These are phyloP conservation scores for Globisporangium nagaii DNA, from an alignment of 352 stramenopile species.

Conservation along the genomic window DNA sequence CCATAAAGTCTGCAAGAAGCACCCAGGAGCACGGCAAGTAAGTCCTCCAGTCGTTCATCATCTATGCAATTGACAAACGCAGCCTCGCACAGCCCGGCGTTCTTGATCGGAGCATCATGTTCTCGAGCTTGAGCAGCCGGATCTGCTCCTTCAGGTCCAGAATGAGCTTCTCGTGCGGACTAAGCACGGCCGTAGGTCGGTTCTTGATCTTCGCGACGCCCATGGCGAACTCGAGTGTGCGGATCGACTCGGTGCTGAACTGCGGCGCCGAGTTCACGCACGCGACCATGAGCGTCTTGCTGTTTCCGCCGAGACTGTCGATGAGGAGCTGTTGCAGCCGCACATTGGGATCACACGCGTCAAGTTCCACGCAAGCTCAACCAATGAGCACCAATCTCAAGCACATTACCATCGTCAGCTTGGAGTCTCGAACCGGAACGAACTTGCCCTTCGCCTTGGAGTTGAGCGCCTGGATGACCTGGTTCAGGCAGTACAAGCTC, in stretches of 20 bases:
- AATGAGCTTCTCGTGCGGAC: constrained; percentile 70
- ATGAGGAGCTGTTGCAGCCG: constrained; percentile 33
- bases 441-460: constrained; percentile 47
- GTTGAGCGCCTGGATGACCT: constrained; percentile 74
- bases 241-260: constrained; percentile 55
- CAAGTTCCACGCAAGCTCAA: background rate
- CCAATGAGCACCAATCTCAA: background rate
- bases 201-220: constrained; percentile 80
- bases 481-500: constrained; percentile 68
- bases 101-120: constrained; percentile 57
- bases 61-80: background rate
- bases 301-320: constrained; percentile 66
- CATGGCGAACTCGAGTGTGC: constrained; percentile 77
- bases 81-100: constrained; percentile 66
- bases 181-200: constrained; percentile 51
- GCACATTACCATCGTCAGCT: constrained; percentile 53
- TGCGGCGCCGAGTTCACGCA: constrained; percentile 55
- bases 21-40: background rate
- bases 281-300: constrained; percentile 77
- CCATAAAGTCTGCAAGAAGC: constrained; percentile 35
- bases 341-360: background rate
- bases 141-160: constrained; percentile 66
- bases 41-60: background rate
- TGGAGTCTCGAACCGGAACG: constrained; percentile 65
- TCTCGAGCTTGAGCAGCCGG: constrained; percentile 57